phyloP scores from a whole-genome alignment of 75 land plant species.

The Cryptomeria japonica region DNA sequence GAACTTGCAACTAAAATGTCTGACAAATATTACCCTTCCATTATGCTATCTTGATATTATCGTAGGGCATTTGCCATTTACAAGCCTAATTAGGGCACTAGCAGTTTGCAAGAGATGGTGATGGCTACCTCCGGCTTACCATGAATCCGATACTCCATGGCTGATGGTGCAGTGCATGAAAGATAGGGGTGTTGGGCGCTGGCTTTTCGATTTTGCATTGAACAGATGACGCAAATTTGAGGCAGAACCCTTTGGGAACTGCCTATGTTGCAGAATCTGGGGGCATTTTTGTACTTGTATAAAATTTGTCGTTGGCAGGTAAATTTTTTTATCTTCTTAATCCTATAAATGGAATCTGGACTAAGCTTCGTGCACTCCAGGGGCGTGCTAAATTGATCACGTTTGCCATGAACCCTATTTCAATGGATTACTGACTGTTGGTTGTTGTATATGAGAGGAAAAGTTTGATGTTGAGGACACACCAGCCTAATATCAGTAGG shows the following conservation, averaged over 20 bases:
- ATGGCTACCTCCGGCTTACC: slow-evolving; percentile 17
- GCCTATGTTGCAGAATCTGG: slow-evolving; percentile 9
- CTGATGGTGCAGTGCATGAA: slow-evolving; percentile 4
- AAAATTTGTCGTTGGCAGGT: background rate
- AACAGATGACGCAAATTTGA: slow-evolving; percentile 6
- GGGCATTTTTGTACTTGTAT: background rate
- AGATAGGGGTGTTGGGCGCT: background rate
- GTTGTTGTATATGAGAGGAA: background rate
- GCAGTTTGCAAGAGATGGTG: slow-evolving; percentile 17
- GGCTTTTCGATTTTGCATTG: slow-evolving; percentile 7
- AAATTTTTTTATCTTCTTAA: background rate
- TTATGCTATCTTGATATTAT: no score
- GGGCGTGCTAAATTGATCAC: slow-evolving; percentile 1
- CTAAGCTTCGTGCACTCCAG: background rate
- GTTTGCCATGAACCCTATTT: background rate
- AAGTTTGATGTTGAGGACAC: no score
- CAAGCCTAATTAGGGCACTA: slow-evolving; percentile 16
- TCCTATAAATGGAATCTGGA: background rate
- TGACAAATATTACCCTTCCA: no score
- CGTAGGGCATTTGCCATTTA: slow-evolving; percentile 21
- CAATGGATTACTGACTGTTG: background rate
- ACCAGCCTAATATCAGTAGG: no score
- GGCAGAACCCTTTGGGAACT: background rate
- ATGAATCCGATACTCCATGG: background rate
- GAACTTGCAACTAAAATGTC: no score